Conservation (phyloP, 1,139 yeast species). For the Spencermartinsiella ligniputridi region DNA sequence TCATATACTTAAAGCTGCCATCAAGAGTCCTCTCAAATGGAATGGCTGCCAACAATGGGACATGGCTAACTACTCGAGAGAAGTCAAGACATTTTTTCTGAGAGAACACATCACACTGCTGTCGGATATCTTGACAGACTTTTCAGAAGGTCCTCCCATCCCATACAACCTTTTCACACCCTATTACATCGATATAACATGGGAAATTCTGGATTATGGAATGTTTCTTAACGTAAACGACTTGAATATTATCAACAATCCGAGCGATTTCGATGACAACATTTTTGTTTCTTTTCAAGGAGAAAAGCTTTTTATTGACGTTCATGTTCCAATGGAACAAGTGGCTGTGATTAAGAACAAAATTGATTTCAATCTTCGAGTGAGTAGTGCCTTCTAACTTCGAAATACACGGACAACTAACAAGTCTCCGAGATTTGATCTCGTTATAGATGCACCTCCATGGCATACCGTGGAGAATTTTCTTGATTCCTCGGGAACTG, state of each 20-base stretch:
- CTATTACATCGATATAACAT: slow-evolving; percentile 53
- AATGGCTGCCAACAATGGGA: slow-evolving; percentile 72
- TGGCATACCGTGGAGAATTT: slow-evolving; percentile 87
- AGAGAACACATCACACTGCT: slow-evolving; percentile 76
- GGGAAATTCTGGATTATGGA: slow-evolving; percentile 57
- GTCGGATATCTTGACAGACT: slow-evolving; percentile 73
- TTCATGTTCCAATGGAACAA: slow-evolving; percentile 58
- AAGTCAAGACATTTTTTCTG: slow-evolving; percentile 60
- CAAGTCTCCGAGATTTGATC: slow-evolving; percentile 54
- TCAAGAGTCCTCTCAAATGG: slow-evolving; percentile 76
- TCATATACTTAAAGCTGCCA: slow-evolving; percentile 52
- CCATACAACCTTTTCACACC: slow-evolving; percentile 78
- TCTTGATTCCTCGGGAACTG: slow-evolving; percentile 56
- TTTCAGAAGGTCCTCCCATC: slow-evolving; percentile 63
- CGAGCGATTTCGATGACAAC: slow-evolving; percentile 77
- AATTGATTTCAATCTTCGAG: slow-evolving; percentile 45
- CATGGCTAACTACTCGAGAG: slow-evolving; percentile 49
- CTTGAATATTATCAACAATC: slow-evolving; percentile 80
- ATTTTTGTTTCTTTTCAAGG: slow-evolving; percentile 74
- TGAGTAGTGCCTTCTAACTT: too few relatives aligned
- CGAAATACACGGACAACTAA: too few relatives aligned
- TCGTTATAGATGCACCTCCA: slow-evolving; percentile 73
- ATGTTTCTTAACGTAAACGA: slow-evolving; percentile 78
- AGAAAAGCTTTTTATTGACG: slow-evolving; percentile 44
- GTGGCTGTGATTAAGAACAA: slow-evolving; percentile 55